phyloP scores from a whole-genome alignment of 2,329 filamentous ascomycete species.

The Ceratocystis cacaofunesta region DNA sequence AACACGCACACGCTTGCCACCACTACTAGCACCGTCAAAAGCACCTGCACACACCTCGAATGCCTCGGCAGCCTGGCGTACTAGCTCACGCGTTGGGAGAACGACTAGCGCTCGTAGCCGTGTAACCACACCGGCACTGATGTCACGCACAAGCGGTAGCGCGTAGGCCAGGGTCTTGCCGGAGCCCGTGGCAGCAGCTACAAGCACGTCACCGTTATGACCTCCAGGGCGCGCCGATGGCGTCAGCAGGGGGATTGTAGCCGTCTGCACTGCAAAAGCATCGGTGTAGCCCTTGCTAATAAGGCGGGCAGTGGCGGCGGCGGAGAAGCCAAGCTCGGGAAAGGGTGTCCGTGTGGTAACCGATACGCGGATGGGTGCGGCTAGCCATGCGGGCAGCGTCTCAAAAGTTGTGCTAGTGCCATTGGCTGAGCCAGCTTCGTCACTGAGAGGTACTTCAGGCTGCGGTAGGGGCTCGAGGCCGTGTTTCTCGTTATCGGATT shows the following conservation, averaged over 20 bases:
- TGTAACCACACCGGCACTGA: conserved; percentile 50
- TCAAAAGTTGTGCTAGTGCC: conserved; percentile 50
- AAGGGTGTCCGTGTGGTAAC: conserved; percentile 48
- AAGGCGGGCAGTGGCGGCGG: conserved; percentile 46
- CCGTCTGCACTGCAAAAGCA: conserved; percentile 31
- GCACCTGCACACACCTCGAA: conserved; percentile 59
- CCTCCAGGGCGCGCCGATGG: conserved; percentile 37
- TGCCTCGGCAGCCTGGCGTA: conserved; percentile 67
- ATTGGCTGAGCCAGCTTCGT: conserved; percentile 39
- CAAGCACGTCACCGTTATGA: conserved; percentile 62
- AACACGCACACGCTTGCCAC: conserved; percentile 55
- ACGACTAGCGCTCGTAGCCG: conserved; percentile 67
- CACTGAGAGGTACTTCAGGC: conserved; percentile 46
- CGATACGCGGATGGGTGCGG: conserved; percentile 55
- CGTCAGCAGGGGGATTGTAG: conserved; percentile 61
- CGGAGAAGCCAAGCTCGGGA: conserved; percentile 43
- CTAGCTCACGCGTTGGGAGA: conserved; percentile 79
- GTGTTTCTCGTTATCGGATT: conserved; percentile 37
- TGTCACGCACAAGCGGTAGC: conserved; percentile 64
- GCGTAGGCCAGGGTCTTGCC: conserved; percentile 91
- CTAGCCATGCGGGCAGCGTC: conserved; percentile 67
- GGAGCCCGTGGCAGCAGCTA: conserved; percentile 87
- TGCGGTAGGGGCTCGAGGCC: conserved; percentile 73
- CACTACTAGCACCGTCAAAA: conserved; percentile 31
- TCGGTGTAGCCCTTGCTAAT: conserved; percentile 38